Evolutionary conservation across 495 filamentous ascomycete species (phyloP).

Genomic region (Darksidea phi): DNA sequence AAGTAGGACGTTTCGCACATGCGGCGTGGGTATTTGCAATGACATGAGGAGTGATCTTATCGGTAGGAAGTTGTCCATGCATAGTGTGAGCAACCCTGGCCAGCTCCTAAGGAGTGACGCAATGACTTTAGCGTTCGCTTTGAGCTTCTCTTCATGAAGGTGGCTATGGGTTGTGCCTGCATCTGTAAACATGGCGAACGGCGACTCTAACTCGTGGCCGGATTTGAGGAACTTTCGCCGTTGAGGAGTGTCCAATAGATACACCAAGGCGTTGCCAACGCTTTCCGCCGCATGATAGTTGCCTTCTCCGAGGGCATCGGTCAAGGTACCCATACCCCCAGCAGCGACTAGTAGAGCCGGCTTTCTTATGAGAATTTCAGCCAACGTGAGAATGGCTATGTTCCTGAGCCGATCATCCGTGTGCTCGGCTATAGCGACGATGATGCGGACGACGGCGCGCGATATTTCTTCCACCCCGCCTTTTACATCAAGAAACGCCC

Average conservation of each 20-base stretch:
- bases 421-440: conserved; percentile 88
- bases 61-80: conserved; percentile 79
- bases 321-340: conserved; percentile 76
- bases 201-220: conserved; percentile 59
- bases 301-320: conserved; percentile 84
- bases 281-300: conserved; percentile 89
- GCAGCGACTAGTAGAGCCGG: conserved; percentile 73
- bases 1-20: conserved; percentile 64
- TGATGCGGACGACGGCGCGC: conserved; percentile 76
- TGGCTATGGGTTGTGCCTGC: conserved; percentile 62
- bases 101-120: conserved; percentile 88
- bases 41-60: conserved; percentile 78
- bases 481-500: conserved; percentile 93
- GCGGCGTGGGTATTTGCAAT: conserved; percentile 67
- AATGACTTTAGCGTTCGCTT: conserved; percentile 81
- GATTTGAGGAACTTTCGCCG: conserved; percentile 75
- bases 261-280: conserved; percentile 78
- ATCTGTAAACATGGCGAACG: conserved; percentile 79
- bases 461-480: conserved; percentile 88
- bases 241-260: conserved; percentile 80
- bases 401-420: conserved; percentile 80
- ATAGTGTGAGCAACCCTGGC: conserved; percentile 81
- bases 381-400: conserved; percentile 87
- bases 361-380: conserved; percentile 84
- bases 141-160: conserved; percentile 65